Evolutionary conservation across 345 rosid species (phyloP).

Genomic region (Arabidopsis suecica): DNA sequence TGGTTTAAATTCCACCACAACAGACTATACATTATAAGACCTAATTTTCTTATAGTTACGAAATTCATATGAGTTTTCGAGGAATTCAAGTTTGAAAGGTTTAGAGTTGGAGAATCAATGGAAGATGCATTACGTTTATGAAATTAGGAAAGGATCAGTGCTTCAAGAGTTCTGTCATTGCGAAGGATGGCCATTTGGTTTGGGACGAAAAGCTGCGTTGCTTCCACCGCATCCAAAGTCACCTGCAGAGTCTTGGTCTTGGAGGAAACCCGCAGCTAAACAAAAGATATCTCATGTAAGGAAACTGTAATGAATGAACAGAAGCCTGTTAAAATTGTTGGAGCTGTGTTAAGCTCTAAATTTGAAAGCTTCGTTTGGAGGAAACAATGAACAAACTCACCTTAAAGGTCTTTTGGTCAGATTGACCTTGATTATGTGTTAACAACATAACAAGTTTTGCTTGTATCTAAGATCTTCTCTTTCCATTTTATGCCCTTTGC

Average conservation of each 20-base stretch:
- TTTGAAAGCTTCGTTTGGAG: conserved; percentile 25
- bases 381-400: conserved; percentile 37
- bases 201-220: conserved; percentile 71
- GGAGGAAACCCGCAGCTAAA: conserved; percentile 58
- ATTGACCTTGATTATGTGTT: conserved; percentile 39
- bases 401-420: conserved; percentile 32
- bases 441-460: conserved; percentile 30
- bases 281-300: conserved; percentile 11
- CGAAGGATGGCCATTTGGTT: conserved; percentile 94
- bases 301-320: neutral
- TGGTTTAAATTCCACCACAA: too few species aligned
- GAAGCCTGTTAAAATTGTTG: too few species aligned
- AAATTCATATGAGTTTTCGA: conserved; percentile 49
- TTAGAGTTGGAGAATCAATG: conserved; percentile 41
- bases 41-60: too few species aligned
- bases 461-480: conserved; percentile 15
- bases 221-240: conserved; percentile 95
- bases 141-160: conserved; percentile 57
- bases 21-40: too few species aligned
- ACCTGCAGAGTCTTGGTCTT: conserved; percentile 89
- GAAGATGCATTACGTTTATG: conserved; percentile 49
- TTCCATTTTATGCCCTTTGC: conserved; percentile 58
- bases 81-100: conserved; percentile 59
- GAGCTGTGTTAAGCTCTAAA: conserved; percentile 16
- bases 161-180: conserved; percentile 73